Base-by-base conservation (phyloP, 192 early-diverging fungal genomes). In the Coemansia sp. region DNA sequence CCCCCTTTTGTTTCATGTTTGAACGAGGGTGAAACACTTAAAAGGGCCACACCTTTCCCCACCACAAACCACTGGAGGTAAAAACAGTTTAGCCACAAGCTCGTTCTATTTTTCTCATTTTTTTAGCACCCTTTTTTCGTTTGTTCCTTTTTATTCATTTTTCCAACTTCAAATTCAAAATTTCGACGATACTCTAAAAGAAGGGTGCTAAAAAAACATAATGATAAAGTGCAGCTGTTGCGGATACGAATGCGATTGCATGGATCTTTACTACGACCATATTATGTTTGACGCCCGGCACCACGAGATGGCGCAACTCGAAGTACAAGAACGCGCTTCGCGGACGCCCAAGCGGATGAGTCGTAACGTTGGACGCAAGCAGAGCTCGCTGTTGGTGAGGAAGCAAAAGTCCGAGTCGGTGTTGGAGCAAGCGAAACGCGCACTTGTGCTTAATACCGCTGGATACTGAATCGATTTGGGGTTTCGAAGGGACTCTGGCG, bases 241-340 rank as follows among this genome's bases (percentile, higher is more conserved):
- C 38, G 76, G 71, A 29, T 79, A 64, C 67, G 70, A 79, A 59
- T 79, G 71, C 59, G 66, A 79, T 35, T 79, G 70, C 59, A 68
- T 79, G 66, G 76, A 79, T 32, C 60, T 79, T 27, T 79, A 69
- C 45, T 79, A 73, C 56, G 76, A 79, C 58, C 76, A 79, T 32
- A 55, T 79, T n/a, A 79, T 79, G 70, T 79, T 79, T 38, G 76
- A 79, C 62, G 35, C 30, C 50, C 47, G 54, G 23, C 76, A 79
- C 47, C 62, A 52, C 18, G 70, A 73, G 47, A 73, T 73, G 55
- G 70, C 60, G 0, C 57, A 56, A 21, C 58, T 62, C 55, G 62
- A 62, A n/a, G 69, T 57, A 7, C 35, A 21, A 19, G 56, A 56
- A 9, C 25, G 47, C 28, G 22, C 31, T 1, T 24, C 62, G 2